A percentile compares a stretch with the other conserved stretches of the same genome.
These are phyloP conservation scores for Calonectria crousiana DNA, from an alignment of 2,329 filamentous ascomycete genomes.

Conservation along the genomic window DNA sequence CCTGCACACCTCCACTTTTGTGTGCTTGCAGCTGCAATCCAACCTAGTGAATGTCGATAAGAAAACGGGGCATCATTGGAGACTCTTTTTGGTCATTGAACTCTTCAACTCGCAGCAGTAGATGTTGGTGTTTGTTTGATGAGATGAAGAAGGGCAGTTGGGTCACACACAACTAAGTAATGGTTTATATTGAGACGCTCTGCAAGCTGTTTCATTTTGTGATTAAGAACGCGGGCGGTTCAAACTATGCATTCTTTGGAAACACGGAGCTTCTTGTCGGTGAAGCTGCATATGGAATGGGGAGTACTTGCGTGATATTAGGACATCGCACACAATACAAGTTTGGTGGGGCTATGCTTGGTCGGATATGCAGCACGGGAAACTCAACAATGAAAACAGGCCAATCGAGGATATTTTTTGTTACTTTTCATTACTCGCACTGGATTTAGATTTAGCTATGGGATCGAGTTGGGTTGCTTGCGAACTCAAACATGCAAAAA, in stretches of 20 bases:
- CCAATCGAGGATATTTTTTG: neutral
- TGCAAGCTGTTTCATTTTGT: neutral
- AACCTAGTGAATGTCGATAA: neutral
- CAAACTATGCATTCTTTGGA: no score
- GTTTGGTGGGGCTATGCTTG: neutral
- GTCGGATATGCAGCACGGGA: neutral
- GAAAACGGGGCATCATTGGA: neutral
- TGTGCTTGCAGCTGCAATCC: neutral
- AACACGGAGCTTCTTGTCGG: neutral
- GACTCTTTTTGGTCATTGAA: neutral
- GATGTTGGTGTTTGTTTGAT: neutral
- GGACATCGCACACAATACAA: neutral
- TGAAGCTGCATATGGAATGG: neutral
- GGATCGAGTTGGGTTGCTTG: no score
- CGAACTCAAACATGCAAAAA: no score
- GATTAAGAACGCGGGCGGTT: neutral
- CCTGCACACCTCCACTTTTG: neutral
- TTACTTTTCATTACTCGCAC: neutral
- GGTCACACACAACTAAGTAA: neutral
- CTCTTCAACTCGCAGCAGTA: no score
- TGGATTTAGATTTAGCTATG: neutral
- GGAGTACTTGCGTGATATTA: slow-evolving; percentile 8
- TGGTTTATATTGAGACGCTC: neutral
- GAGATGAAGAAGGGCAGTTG: neutral
- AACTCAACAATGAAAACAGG: neutral